Evolutionary conservation across 177 flowering plant genomes (phyloP).

Genomic region (Telopea speciosissima): DNA sequence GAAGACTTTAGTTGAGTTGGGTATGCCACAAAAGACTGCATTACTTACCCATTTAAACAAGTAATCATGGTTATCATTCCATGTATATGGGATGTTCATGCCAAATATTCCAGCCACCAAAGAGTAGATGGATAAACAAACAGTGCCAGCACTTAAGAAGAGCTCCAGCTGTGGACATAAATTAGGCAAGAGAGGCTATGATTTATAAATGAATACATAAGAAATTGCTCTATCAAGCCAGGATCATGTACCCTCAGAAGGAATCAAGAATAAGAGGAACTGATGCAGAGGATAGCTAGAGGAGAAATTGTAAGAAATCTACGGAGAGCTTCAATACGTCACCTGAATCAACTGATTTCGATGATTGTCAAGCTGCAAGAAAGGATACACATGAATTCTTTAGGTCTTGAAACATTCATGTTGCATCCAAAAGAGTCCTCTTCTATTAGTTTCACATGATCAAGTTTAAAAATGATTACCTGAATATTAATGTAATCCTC

Average conservation of each 20-base stretch:
- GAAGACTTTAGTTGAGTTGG: slow-evolving; percentile 1
- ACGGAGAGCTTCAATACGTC: neutral
- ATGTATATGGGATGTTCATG: slow-evolving; percentile 88
- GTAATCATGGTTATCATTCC: slow-evolving; percentile 69
- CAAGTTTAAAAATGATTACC: slow-evolving; percentile 32
- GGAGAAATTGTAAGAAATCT: neutral
- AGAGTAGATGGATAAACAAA: slow-evolving; percentile 68
- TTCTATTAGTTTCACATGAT: neutral
- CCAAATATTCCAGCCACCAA: slow-evolving; percentile 88
- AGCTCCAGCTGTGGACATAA: slow-evolving; percentile 71
- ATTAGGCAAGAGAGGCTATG: neutral
- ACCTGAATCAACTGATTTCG: slow-evolving; percentile 99
- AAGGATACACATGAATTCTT: slow-evolving; percentile 1
- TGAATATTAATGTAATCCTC: slow-evolving; percentile 96
- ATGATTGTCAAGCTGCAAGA: slow-evolving; percentile 91
- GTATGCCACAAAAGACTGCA: neutral
- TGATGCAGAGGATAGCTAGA: neutral
- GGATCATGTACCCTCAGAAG: neutral
- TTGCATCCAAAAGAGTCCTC: neutral
- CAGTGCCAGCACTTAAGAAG: slow-evolving; percentile 81
- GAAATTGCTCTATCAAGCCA: neutral
- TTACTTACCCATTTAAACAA: slow-evolving; percentile 81
- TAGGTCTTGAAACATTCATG: neutral
- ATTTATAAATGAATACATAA: neutral
- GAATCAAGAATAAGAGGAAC: neutral